A percentile compares a stretch with the other conserved stretches of the same genome.
These are phyloP conservation scores for Penstemon davidsonii DNA, from an alignment of 257 asterid genomes.

Conservation along the genomic window DNA sequence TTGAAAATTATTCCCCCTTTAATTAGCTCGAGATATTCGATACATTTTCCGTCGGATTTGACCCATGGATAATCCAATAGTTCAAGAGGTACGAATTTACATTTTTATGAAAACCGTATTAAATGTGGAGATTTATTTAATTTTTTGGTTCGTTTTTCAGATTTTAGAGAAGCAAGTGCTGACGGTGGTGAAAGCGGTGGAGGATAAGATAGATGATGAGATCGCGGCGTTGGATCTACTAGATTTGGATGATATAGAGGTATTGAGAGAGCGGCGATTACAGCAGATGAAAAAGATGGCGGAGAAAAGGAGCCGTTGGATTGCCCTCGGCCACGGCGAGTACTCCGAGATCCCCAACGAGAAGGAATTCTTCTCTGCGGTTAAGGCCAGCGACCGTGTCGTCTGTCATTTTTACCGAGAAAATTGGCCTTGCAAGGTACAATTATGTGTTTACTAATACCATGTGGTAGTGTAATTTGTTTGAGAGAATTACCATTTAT, in stretches of 20 bases:
- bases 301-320: constrained; percentile 91
- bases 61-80: constrained; percentile 55
- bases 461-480: too few species aligned
- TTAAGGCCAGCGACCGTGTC: constrained; percentile 94
- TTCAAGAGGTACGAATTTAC: constrained; percentile 51
- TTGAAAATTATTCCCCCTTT: constrained; percentile 19
- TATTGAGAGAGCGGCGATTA: constrained; percentile 81
- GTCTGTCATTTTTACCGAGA: constrained; percentile 98
- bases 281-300: constrained; percentile 99
- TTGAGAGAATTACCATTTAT: too few species aligned
- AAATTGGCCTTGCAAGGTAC: constrained; percentile 99
- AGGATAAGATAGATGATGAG: constrained; percentile 94
- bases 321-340: constrained; percentile 91
- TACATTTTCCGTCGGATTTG: constrained; percentile 20
- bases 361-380: constrained; percentile 87
- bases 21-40: constrained; percentile 11
- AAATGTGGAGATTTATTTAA: background rate
- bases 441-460: background rate
- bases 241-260: constrained; percentile 83
- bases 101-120: background rate
- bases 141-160: constrained; percentile 34
- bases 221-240: constrained; percentile 78
- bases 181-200: constrained; percentile 92
- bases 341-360: constrained; percentile 85
- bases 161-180: constrained; percentile 85